Conservation (phyloP, 768 basidiomycete species). For the Kwoniella mangroviensis region DNA sequence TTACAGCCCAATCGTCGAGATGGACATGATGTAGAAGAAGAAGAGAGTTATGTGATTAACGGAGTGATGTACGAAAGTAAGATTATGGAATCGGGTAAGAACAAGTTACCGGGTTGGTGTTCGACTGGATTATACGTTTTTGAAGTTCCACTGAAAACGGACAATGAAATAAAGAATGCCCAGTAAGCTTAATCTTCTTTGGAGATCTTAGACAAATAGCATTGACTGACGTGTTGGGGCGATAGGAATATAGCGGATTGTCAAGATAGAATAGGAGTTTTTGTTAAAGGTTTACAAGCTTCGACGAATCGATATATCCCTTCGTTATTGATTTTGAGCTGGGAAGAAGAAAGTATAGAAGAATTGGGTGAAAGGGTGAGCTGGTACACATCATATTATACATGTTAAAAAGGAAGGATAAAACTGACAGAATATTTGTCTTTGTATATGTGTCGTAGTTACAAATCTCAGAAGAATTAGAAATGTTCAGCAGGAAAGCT, state of each 20-base stretch:
- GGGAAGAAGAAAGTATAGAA: constrained; percentile 41
- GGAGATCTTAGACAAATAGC: not conserved
- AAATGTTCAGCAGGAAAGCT: constrained; percentile 23
- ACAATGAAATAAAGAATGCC: constrained; percentile 16
- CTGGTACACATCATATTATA: not conserved
- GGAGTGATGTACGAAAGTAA: constrained; percentile 27
- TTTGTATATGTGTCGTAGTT: not conserved
- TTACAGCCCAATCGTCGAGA: constrained; percentile 8
- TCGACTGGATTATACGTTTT: constrained; percentile 37
- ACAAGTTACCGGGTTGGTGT: constrained; percentile 7
- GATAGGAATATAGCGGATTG: constrained; percentile 37
- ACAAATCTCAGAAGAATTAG: constrained; percentile 25
- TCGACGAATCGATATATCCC: constrained; percentile 28
- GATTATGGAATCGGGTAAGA: constrained; percentile 19
- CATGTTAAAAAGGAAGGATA: too few relatives aligned
- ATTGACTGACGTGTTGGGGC: not conserved
- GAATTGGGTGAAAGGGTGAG: constrained; percentile 43
- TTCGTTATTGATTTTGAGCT: constrained; percentile 39
- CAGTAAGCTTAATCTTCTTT: constrained; percentile 22
- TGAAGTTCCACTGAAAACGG: constrained; percentile 33
- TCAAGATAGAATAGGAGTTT: constrained; percentile 32
- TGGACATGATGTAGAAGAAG: constrained; percentile 3
- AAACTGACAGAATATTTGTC: not conserved
- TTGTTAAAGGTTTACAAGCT: constrained; percentile 14
- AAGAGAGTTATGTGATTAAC: constrained; percentile 11